phyloP scores from a whole-genome alignment of 495 filamentous ascomycete genomes.

The Aspergillus conjunctus region DNA sequence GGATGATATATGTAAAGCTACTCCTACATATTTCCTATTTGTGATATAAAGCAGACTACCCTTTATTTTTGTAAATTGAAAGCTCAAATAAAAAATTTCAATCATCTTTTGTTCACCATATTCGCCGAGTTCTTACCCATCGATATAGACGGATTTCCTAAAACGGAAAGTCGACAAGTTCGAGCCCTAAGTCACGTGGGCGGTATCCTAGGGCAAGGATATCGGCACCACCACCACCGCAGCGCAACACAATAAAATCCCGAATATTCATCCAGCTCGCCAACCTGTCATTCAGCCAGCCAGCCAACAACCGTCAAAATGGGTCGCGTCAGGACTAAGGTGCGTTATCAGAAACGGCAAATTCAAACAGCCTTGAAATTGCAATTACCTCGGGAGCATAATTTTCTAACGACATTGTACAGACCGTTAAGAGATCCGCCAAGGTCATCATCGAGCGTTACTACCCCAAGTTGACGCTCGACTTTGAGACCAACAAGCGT shows the following conservation, averaged over 20 bases:
- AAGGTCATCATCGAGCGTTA: constrained; percentile 99
- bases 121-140: not conserved
- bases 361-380: not conserved
- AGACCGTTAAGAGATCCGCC: constrained; percentile 99
- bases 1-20: constrained; percentile 38
- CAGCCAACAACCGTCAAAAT: constrained; percentile 69
- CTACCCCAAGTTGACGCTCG: constrained; percentile 97
- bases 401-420: constrained; percentile 25
- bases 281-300: constrained; percentile 24
- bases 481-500: constrained; percentile 99
- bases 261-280: constrained; percentile 44
- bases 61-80: constrained; percentile 20
- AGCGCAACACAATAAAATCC: constrained; percentile 20
- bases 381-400: not conserved
- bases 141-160: not conserved
- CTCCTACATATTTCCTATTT: constrained; percentile 28
- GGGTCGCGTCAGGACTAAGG: constrained; percentile 94
- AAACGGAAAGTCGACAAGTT: not conserved
- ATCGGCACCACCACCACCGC: constrained; percentile 10
- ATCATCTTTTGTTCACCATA: not conserved
- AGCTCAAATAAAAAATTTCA: not conserved
- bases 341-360: constrained; percentile 22
- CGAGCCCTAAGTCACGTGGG: constrained; percentile 15
- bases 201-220: constrained; percentile 19
- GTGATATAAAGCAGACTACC: constrained; percentile 36